phyloP scores from a whole-genome alignment of 2,329 filamentous ascomycete genomes.

The Phaeosphaeriaceae sp. region DNA sequence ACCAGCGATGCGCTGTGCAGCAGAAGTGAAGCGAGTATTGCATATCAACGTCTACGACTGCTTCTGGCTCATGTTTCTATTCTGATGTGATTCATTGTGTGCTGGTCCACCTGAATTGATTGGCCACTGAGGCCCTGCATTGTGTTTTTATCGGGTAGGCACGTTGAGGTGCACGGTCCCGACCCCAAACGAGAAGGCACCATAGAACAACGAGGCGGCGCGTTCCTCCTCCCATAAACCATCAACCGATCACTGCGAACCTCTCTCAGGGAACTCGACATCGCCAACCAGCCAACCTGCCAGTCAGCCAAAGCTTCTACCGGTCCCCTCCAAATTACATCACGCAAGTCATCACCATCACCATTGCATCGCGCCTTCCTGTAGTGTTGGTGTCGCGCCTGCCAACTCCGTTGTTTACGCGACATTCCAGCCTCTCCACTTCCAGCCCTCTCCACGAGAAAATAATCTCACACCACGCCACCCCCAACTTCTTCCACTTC shows the following conservation, averaged over 20 bases:
- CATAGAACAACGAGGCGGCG: constrained; percentile 23
- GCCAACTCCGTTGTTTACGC: constrained; percentile 21
- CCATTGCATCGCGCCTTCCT: constrained; percentile 16
- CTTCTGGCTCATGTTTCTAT: background rate
- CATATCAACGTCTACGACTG: background rate
- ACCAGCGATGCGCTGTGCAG: constrained; percentile 14
- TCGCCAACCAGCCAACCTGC: constrained; percentile 21
- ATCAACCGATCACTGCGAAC: constrained; percentile 34
- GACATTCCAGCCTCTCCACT: constrained; percentile 17
- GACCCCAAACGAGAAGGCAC: constrained; percentile 21
- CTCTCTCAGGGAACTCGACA: constrained; percentile 29
- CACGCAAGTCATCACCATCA: constrained; percentile 11
- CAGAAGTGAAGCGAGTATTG: background rate
- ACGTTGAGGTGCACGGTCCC: background rate
- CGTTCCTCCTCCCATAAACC: constrained; percentile 31
- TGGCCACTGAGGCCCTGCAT: constrained; percentile 17
- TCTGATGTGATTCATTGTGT: constrained; percentile 23
- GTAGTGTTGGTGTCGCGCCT: constrained; percentile 7
- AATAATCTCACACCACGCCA: constrained; percentile 32
- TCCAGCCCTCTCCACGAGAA: constrained; percentile 20
- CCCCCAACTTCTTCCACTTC: constrained; percentile 22
- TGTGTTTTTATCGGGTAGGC: background rate
- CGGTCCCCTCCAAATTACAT: constrained; percentile 23
- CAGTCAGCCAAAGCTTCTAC: no score
- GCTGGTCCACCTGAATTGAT: constrained; percentile 17